Percentiles rank a stretch among this genome's conserved stretches.
These are phyloP conservation scores for Protomyces macrosporus DNA, from an alignment of 1,139 yeast species.

Conservation along the genomic window DNA sequence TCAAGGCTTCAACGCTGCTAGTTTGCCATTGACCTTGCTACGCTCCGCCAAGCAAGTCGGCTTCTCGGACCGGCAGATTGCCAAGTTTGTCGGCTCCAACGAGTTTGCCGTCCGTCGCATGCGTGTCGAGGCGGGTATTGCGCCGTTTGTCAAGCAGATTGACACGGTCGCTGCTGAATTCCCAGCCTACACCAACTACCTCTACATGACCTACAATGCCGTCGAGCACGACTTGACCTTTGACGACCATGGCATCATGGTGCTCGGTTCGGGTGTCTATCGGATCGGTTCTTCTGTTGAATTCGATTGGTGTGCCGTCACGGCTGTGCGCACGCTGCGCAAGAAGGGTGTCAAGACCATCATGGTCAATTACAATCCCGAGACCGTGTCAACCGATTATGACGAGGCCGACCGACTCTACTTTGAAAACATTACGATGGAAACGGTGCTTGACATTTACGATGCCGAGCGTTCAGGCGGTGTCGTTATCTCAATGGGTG, in stretches of 20 bases:
- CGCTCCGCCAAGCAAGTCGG: slow-evolving; percentile 95
- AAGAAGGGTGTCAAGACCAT: slow-evolving; percentile 83
- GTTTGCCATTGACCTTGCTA: slow-evolving; percentile 55
- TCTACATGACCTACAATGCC: slow-evolving; percentile 93
- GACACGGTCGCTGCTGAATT: slow-evolving; percentile 99
- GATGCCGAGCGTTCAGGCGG: slow-evolving; percentile 88
- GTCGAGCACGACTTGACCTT: slow-evolving; percentile 79
- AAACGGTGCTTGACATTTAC: slow-evolving; percentile 91
- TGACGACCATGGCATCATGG: slow-evolving; percentile 83
- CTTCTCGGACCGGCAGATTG: slow-evolving; percentile 94
- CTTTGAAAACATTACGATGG: slow-evolving; percentile 91
- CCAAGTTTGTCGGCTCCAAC: slow-evolving; percentile 79
- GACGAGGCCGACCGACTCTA: slow-evolving; percentile 97
- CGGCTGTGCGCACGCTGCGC: slow-evolving; percentile 91
- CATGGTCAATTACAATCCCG: slow-evolving; percentile 97
- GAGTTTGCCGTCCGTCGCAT: slow-evolving; percentile 89
- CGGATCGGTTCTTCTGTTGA: slow-evolving; percentile 93
- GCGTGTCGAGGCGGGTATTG: slow-evolving; percentile 80
- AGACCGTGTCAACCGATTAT: slow-evolving; percentile 95
- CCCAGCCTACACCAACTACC: slow-evolving; percentile 93
- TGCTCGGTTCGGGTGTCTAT: slow-evolving; percentile 88
- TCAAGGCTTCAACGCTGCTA: slow-evolving; percentile 38
- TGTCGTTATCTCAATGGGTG: slow-evolving; percentile 97
- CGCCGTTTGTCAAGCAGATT: slow-evolving; percentile 93
- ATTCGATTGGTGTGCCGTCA: slow-evolving; percentile 94